Evolutionary conservation across 768 basidiomycete genomes (phyloP), one percentile per base, ranked within the genome.

Genomic region (Lactarius evosmus): DNA sequence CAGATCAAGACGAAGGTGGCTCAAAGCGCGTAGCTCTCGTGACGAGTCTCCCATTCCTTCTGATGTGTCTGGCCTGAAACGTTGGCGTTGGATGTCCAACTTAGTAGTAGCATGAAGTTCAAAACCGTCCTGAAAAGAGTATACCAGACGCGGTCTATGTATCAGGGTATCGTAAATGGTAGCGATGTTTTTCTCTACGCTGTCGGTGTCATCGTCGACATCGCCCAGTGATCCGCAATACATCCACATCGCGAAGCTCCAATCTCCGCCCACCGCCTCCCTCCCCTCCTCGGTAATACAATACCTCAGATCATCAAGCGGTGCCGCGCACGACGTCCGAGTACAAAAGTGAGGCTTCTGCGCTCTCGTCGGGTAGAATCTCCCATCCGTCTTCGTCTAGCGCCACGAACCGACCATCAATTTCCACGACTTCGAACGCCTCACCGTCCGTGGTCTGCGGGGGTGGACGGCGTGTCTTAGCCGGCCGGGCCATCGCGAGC

Each of bases 1-100:
- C 74, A 81, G 50, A 94, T 95, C 77, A 93, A 91, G 81, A 72
- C 78, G 70, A 92, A 88, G 77, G 89, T 94, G 53, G 85, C 85
- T 34, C 27, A 49, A 33, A 61, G 61, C 38, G 54, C 29, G n/a
- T 55, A 50, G 38, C 9, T 3, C 9, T 27, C 33, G 19, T 33
- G 30, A 54, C 30, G 8, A 36, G 6, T 25, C 12, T 32, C 54
- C 25, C 5, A 19, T 25, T 34, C 27, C 19, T 22, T 16, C 8
- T 30, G 19, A 52, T 32, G 32, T 51, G 12, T 41, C 27, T 58
- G 7, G 14, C 27, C 30, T 27, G 8, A 50, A n/a, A n/a, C n/a
- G n/a, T n/a, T n/a, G n/a, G n/a, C 30, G 27, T 17, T 2, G 29
- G 16, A 7, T 63, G 36, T 62, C 30, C 6, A 30, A 50, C 25